A percentile compares a stretch with the other conserved stretches of the same genome.
Conservation (phyloP, 208 protist genomes). For the Lotmaria passim region DNA sequence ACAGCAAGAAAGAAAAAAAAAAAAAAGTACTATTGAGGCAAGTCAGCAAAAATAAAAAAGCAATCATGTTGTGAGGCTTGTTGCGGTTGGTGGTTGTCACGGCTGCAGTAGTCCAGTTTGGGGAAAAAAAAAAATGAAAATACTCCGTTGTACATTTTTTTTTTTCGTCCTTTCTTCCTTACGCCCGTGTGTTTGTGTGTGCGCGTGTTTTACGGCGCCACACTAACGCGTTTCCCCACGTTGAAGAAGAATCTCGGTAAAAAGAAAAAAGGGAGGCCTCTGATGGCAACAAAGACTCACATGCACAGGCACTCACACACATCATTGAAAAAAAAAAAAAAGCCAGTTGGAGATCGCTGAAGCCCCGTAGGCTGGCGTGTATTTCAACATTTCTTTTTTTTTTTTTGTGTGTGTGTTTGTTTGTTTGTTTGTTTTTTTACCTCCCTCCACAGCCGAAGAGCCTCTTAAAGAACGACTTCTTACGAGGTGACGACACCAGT, state of each 20-base stretch:
- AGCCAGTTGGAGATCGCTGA: background rate
- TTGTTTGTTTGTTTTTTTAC: background rate
- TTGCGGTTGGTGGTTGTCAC: too few relatives aligned
- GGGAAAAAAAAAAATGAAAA: too few relatives aligned
- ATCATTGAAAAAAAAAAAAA: background rate
- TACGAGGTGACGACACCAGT: background rate
- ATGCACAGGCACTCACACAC: slow-evolving; percentile 7
- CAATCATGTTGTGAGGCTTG: too few relatives aligned
- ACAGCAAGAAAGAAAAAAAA: too few relatives aligned
- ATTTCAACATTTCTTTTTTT: background rate
- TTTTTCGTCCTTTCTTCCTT: too few relatives aligned
- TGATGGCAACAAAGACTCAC: slow-evolving; percentile 1
- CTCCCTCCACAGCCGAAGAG: slow-evolving; percentile 16
- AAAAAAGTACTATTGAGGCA: too few relatives aligned
- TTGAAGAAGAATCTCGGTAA: slow-evolving; percentile 1
- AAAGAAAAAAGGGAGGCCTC: background rate
- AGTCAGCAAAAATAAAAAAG: too few relatives aligned
- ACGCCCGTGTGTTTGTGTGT: too few relatives aligned
- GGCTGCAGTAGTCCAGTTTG: too few relatives aligned
- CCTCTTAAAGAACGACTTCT: slow-evolving; percentile 5
- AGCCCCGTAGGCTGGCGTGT: background rate
- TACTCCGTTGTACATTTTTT: too few relatives aligned
- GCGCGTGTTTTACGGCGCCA: too few relatives aligned
- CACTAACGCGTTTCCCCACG: too few relatives aligned
- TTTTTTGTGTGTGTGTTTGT: background rate